Evolutionary conservation across 2,329 filamentous ascomycete genomes (phyloP).

Genomic region (Didymella keratinophila): DNA sequence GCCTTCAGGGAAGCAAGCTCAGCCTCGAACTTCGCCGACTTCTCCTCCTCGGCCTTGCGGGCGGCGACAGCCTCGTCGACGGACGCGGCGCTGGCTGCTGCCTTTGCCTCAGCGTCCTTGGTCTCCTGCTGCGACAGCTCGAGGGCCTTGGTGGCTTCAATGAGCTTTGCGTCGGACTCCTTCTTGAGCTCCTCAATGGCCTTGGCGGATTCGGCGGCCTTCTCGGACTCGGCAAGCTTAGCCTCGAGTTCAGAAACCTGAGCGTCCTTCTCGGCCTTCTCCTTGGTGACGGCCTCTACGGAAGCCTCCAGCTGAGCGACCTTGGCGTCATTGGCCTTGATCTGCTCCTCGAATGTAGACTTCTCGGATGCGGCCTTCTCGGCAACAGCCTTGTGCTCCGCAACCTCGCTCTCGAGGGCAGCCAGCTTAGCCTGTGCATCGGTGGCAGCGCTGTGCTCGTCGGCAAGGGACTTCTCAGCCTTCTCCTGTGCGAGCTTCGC

Average conservation of each 20-base stretch:
- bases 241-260: slow-evolving; percentile 29
- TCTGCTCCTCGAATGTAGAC: slow-evolving; percentile 33
- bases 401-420: slow-evolving; percentile 28
- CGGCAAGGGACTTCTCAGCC: slow-evolving; percentile 22
- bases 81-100: slow-evolving; percentile 20
- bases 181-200: slow-evolving; percentile 29
- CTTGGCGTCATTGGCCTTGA: slow-evolving; percentile 36
- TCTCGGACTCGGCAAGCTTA: slow-evolving; percentile 28
- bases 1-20: slow-evolving; percentile 29
- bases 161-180: slow-evolving; percentile 20
- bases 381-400: slow-evolving; percentile 34
- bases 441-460: slow-evolving; percentile 31
- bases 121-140: slow-evolving; percentile 23
- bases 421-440: slow-evolving; percentile 26
- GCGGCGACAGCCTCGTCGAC: slow-evolving; percentile 28
- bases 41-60: slow-evolving; percentile 28
- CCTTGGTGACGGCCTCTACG: slow-evolving; percentile 27
- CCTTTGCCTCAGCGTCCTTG: slow-evolving; percentile 20
- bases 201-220: slow-evolving; percentile 25
- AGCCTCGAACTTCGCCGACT: slow-evolving; percentile 21
- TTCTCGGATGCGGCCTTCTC: slow-evolving; percentile 36
- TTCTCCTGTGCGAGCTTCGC: slow-evolving; percentile 20
- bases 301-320: slow-evolving; percentile 32
- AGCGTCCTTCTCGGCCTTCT: slow-evolving; percentile 26
- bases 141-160: slow-evolving; percentile 17